phyloP scores from a whole-genome alignment of 106 monocot species.

The Dendrobium huoshanense region DNA sequence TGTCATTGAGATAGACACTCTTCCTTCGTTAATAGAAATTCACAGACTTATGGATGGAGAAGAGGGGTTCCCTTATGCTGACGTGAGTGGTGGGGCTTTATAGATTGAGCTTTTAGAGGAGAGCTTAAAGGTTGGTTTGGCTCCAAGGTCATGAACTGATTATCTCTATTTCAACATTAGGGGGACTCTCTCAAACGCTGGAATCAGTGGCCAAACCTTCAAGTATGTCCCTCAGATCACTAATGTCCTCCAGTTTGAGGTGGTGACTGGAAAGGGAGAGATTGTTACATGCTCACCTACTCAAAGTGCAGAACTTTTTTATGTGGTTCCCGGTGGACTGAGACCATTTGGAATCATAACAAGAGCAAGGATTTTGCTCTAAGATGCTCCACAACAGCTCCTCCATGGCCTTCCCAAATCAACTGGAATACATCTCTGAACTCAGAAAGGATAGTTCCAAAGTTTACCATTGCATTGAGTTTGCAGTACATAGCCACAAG shows the following conservation, averaged over 20 bases:
- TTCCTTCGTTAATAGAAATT: slow-evolving; percentile 9
- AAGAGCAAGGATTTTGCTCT: slow-evolving; percentile 50
- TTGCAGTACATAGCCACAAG: slow-evolving; percentile 55
- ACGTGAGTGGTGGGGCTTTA: slow-evolving; percentile 18
- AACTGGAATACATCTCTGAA: slow-evolving; percentile 29
- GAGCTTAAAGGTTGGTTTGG: slow-evolving; percentile 6
- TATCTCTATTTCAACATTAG: slow-evolving; percentile 22
- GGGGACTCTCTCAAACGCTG: slow-evolving; percentile 26
- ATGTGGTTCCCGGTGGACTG: slow-evolving; percentile 52
- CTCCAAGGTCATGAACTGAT: slow-evolving; percentile 20
- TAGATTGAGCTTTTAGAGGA: slow-evolving; percentile 14
- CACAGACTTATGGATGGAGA: neutral
- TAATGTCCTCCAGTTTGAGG: slow-evolving; percentile 27
- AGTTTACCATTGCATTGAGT: slow-evolving; percentile 72
- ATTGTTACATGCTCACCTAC: slow-evolving; percentile 41
- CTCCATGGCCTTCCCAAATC: slow-evolving; percentile 51
- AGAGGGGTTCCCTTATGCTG: slow-evolving; percentile 10
- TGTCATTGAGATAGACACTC: slow-evolving; percentile 9
- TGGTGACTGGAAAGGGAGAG: slow-evolving; percentile 41
- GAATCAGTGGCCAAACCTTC: slow-evolving; percentile 31
- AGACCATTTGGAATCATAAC: slow-evolving; percentile 73
- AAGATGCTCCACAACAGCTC: slow-evolving; percentile 55
- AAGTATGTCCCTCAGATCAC: slow-evolving; percentile 29
- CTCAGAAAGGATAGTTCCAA: slow-evolving; percentile 28
- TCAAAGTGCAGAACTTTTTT: slow-evolving; percentile 38